Evolutionary conservation across 495 filamentous ascomycete genomes (phyloP).

Genomic region (Parathielavia appendiculata): DNA sequence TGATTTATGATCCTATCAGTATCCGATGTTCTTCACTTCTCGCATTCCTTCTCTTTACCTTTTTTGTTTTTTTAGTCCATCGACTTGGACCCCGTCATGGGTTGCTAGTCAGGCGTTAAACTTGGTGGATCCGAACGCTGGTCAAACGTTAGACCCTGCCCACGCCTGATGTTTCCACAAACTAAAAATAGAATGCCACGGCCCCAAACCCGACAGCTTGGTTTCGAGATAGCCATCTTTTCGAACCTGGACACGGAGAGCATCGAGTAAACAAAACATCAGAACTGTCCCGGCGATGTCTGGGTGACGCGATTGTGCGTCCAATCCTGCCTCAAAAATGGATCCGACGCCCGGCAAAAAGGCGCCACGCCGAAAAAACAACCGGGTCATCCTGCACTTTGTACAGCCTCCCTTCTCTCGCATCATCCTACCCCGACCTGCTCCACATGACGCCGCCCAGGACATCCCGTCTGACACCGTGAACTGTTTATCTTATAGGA

Average conservation of each 20-base stretch:
- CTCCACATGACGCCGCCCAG: neutral
- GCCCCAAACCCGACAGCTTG: neutral
- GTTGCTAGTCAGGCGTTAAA: too few species aligned
- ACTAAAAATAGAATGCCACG: constrained; percentile 6
- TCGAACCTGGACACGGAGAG: neutral
- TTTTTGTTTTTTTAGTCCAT: too few species aligned
- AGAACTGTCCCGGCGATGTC: constrained; percentile 6
- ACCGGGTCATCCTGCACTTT: constrained; percentile 75
- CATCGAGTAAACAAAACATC: constrained; percentile 17
- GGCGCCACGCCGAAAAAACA: constrained; percentile 51
- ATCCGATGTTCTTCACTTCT: too few species aligned
- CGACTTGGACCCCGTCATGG: too few species aligned
- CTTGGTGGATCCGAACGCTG: neutral
- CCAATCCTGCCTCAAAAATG: neutral
- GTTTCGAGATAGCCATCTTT: neutral
- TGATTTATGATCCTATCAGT: too few species aligned
- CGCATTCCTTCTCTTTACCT: too few species aligned
- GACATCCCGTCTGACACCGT: constrained; percentile 14
- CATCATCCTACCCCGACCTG: neutral
- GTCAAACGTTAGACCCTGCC: neutral
- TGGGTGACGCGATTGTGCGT: constrained; percentile 5
- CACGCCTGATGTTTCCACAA: neutral
- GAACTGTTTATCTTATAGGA: constrained; percentile 46
- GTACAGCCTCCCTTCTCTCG: constrained; percentile 41
- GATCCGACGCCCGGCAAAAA: constrained; percentile 25